Conservation (phyloP, 768 basidiomycete genomes). For the Favolaschia claudopus region DNA sequence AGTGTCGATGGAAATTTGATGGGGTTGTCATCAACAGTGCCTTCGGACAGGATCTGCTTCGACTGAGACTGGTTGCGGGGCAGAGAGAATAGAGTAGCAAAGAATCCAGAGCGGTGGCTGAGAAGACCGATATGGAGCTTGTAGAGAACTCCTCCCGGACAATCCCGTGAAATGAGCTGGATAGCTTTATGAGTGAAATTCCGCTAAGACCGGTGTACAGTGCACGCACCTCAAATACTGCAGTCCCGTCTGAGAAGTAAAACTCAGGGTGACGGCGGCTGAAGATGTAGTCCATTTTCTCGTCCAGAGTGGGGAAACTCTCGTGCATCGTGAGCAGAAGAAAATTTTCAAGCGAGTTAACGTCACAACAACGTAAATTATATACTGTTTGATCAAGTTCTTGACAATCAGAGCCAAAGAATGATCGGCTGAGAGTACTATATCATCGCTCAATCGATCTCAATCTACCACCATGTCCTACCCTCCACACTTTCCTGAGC, state of each 20-base stretch:
- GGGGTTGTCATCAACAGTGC: slow-evolving; percentile 1
- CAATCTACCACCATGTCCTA: not conserved
- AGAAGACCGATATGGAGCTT: slow-evolving; percentile 3
- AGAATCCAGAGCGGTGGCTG: not conserved
- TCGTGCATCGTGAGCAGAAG: no score
- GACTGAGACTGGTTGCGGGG: not conserved
- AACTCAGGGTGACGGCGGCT: not conserved
- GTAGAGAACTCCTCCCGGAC: not conserved
- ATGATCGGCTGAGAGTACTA: no score
- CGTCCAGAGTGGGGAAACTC: not conserved
- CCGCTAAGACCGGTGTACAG: no score
- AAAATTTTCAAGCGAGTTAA: no score
- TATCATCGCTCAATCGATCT: not conserved
- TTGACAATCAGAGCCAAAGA: not conserved
- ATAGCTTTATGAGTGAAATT: no score
- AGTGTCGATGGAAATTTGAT: not conserved
- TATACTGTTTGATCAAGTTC: slow-evolving; percentile 1
- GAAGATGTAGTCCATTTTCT: not conserved
- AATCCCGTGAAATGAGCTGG: not conserved
- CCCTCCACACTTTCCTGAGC: slow-evolving; percentile 8
- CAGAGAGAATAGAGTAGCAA: slow-evolving; percentile 4
- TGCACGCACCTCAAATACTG: not conserved
- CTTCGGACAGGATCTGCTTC: not conserved
- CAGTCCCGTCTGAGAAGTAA: slow-evolving; percentile 1
- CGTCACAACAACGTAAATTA: no score